These are phyloP conservation scores for Paramecium pentaurelia DNA, from an alignment of 73 alveolate genomes.

Conservation along the genomic window DNA sequence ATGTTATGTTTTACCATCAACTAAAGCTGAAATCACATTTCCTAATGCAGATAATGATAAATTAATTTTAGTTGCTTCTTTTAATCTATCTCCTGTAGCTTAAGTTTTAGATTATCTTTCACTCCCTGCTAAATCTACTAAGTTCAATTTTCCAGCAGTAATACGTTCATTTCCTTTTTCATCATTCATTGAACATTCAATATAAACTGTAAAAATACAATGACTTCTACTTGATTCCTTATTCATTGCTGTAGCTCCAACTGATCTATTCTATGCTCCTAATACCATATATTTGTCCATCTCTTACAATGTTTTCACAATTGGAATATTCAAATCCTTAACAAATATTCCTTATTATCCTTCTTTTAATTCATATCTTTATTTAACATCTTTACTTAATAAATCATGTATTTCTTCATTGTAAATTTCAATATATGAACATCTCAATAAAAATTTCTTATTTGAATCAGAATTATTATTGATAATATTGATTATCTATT, in stretches of 20 bases:
- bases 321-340: slow-evolving; percentile 79
- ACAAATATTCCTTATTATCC: slow-evolving; percentile 89
- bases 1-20: slow-evolving; percentile 87
- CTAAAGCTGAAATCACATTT: slow-evolving; percentile 92
- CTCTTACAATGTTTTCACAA: slow-evolving; percentile 83
- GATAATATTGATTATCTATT: slow-evolving; percentile 81
- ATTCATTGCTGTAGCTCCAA: slow-evolving; percentile 94
- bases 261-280: slow-evolving; percentile 87
- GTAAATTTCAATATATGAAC: slow-evolving; percentile 94
- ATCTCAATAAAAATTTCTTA: slow-evolving; percentile 86
- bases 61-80: slow-evolving; percentile 97
- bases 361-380: slow-evolving; percentile 82
- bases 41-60: slow-evolving; percentile 91
- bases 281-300: slow-evolving; percentile 78
- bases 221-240: slow-evolving; percentile 92
- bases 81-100: slow-evolving; percentile 89
- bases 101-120: slow-evolving; percentile 94
- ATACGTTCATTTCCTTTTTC: slow-evolving; percentile 80
- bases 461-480: slow-evolving; percentile 74
- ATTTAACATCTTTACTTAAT: slow-evolving; percentile 69
- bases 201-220: slow-evolving; percentile 89
- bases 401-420: slow-evolving; percentile 96
- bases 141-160: slow-evolving; percentile 83
- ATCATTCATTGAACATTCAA: slow-evolving; percentile 85
- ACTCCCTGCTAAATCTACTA: slow-evolving; percentile 98